Base-by-base conservation (phyloP, 176 grass and related monocot species). In the Puya raimondii region DNA sequence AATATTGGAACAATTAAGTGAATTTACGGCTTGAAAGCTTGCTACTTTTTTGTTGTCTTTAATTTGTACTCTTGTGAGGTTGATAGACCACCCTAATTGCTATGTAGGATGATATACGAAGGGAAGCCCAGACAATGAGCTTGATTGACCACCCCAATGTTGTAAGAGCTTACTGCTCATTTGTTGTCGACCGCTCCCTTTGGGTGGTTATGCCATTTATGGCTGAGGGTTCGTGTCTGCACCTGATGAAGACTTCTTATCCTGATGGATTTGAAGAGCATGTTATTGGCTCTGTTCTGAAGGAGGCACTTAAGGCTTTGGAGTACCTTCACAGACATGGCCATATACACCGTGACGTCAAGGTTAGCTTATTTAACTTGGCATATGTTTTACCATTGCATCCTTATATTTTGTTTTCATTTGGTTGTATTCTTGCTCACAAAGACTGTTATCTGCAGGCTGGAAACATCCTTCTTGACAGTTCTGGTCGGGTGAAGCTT, bases 121-220 rank as follows among this genome's bases (percentile, higher is more conserved):
- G 82, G 81, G 94, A 99, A 80, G 94, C 94, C 75, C 94, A 99
- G 74, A 92, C 76, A 75, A 99, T 99, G 94, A 99, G 89, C 66
- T 77, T 99, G 80, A 99, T 99, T 66, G 86, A 99, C 63, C 94
- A 99, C 72, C 87, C 94, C 48, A 99, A 93, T 85, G 79, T 93
- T 64, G 93, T 99, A 70, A 90, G 79, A 75, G 86, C 89, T 57
- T 93, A 81, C 51, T 99, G 94, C 74, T 99, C 94, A 51, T 99
- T 97, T 75, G 82, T 90, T 20, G 94, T 99, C 20, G 94, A 90
- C 25, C 84, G 72, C 21, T 81, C 73, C 80, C 89, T 99, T 74
- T 99, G 94, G 94, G 94, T 99, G 53, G 68, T 97, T 73, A 97
- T 97, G 94, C 94, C 94, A 77, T 99, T 93, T 77, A 99, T 99